These are phyloP conservation scores for Paecilomyces formosus DNA, from an alignment of 2,329 filamentous ascomycete species.

Conservation along the genomic window DNA sequence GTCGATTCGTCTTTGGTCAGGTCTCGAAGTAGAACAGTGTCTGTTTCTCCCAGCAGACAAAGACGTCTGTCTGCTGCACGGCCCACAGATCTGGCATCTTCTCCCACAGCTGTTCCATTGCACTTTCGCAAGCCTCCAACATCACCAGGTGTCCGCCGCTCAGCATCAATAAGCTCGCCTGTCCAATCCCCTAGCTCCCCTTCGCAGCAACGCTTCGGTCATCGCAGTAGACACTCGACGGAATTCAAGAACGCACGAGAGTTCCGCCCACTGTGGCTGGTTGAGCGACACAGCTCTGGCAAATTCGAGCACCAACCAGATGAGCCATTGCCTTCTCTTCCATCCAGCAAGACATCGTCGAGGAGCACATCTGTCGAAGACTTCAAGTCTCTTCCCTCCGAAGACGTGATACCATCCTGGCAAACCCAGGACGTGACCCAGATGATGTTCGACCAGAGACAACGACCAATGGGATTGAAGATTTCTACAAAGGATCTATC, in stretches of 20 bases:
- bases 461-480: constrained; percentile 18
- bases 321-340: constrained; percentile 42
- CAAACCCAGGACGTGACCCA: constrained; percentile 21
- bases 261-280: constrained; percentile 73
- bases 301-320: constrained; percentile 34
- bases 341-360: constrained; percentile 44
- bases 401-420: constrained; percentile 18
- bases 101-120: constrained; percentile 50
- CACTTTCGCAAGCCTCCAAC: constrained; percentile 46
- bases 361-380: constrained; percentile 40
- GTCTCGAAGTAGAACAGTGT: constrained; percentile 28
- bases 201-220: constrained; percentile 24
- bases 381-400: constrained; percentile 19
- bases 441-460: constrained; percentile 13
- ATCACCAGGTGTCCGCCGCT: constrained; percentile 35
- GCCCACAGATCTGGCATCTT: constrained; percentile 19
- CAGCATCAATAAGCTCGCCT: constrained; percentile 29
- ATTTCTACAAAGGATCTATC: constrained; percentile 27
- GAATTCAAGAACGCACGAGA: constrained; percentile 54
- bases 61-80: constrained; percentile 23
- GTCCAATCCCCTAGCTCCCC: constrained; percentile 35
- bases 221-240: constrained; percentile 41
- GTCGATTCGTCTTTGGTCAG: constrained; percentile 16
- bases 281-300: constrained; percentile 53
- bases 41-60: constrained; percentile 1